Evolutionary conservation across 2,329 filamentous ascomycete genomes (phyloP).

Genomic region (Phoma sp.): DNA sequence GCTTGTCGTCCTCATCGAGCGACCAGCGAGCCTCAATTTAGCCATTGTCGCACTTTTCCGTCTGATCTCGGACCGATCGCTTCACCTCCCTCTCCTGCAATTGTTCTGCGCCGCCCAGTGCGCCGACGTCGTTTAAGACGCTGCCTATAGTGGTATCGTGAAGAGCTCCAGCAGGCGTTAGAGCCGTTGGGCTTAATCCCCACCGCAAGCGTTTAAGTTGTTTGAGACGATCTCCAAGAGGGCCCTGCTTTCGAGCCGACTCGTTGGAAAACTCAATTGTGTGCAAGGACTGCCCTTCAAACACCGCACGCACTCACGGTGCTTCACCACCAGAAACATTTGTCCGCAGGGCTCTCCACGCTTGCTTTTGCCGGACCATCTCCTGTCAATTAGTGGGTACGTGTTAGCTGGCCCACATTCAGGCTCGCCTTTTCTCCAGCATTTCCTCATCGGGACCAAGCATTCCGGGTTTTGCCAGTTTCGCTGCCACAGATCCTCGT

Average conservation of each 20-base stretch:
- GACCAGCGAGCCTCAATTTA: constrained; percentile 37
- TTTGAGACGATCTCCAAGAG: constrained; percentile 45
- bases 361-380: constrained; percentile 38
- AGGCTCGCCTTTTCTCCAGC: constrained; percentile 37
- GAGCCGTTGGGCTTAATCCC: constrained; percentile 40
- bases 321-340: constrained; percentile 36
- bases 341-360: constrained; percentile 41
- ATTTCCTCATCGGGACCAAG: constrained; percentile 46
- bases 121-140: constrained; percentile 23
- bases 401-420: constrained; percentile 38
- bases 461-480: constrained; percentile 38
- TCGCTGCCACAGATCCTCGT: constrained; percentile 41
- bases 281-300: constrained; percentile 47
- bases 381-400: constrained; percentile 40
- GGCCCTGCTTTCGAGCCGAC: constrained; percentile 28
- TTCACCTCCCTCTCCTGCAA: constrained; percentile 41
- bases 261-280: constrained; percentile 37
- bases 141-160: constrained; percentile 30
- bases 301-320: constrained; percentile 36
- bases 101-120: constrained; percentile 40
- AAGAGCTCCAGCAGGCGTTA: constrained; percentile 37
- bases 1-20: constrained; percentile 29
- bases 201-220: constrained; percentile 38
- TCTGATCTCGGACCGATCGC: constrained; percentile 46
- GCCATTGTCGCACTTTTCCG: constrained; percentile 40